These are phyloP conservation scores for Hordeum pubiflorum DNA, from an alignment of 202 grass and related monocot species.

Conservation along the genomic window DNA sequence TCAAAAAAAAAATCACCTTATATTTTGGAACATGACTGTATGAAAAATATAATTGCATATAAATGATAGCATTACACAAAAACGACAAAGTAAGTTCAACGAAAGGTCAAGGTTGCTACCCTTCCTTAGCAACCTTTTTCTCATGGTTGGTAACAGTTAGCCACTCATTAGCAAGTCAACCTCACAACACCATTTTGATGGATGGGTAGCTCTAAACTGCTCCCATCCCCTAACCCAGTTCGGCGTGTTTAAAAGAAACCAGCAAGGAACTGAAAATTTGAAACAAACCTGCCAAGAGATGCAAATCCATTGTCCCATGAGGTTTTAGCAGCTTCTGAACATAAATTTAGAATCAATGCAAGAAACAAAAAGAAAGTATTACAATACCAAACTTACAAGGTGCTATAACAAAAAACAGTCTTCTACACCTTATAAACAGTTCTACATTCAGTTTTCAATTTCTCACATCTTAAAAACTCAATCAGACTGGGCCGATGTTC, in stretches of 20 bases:
- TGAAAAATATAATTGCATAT: background rate
- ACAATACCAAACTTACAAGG: background rate
- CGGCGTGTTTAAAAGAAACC: background rate
- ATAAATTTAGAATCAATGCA: slow-evolving; percentile 38
- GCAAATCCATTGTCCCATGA: slow-evolving; percentile 64
- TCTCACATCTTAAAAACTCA: slow-evolving; percentile 1
- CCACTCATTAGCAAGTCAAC: background rate
- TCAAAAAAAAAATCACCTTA: background rate
- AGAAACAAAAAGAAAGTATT: slow-evolving; percentile 10
- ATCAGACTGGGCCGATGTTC: background rate
- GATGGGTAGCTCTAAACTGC: background rate
- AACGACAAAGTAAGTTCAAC: background rate
- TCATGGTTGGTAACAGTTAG: background rate
- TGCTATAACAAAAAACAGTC: background rate
- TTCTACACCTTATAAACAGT: background rate
- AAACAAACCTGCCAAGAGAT: slow-evolving; percentile 75
- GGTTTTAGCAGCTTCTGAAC: slow-evolving; percentile 46
- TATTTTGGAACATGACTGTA: background rate
- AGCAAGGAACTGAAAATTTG: slow-evolving; percentile 1
- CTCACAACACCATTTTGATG: background rate
- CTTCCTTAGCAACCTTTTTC: background rate
- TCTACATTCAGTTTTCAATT: background rate
- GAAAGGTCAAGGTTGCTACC: background rate
- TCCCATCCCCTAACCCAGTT: background rate
- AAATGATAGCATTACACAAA: background rate